phyloP scores from a whole-genome alignment of 345 rosid species.

The Chamaenerion angustifolium region DNA sequence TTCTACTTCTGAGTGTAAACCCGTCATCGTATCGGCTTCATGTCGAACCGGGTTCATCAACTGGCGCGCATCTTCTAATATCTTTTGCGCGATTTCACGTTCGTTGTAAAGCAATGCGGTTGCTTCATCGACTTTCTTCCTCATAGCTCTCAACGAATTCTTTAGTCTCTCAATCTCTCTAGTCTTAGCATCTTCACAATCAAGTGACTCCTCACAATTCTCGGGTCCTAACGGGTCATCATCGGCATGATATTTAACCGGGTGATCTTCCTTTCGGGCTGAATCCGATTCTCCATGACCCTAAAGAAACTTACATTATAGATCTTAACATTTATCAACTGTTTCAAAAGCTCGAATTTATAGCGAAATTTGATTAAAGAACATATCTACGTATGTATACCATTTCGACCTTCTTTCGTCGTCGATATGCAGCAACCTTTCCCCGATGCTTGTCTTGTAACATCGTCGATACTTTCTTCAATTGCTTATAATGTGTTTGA shows the following conservation, averaged over 20 bases:
- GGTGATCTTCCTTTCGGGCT: no score
- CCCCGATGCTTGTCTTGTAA: slow-evolving; percentile 1
- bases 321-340: no score
- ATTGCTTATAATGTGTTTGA: slow-evolving; percentile 8
- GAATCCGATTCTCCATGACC: no score
- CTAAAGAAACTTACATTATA: no score
- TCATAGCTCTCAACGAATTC: slow-evolving; percentile 8
- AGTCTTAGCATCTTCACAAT: slow-evolving; percentile 7
- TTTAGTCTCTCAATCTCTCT: slow-evolving; percentile 12
- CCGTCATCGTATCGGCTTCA: slow-evolving; percentile 29
- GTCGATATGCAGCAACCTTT: background rate
- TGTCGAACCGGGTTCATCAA: slow-evolving; percentile 12
- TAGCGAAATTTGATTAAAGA: no score
- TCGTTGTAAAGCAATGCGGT: slow-evolving; percentile 9
- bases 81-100: slow-evolving; percentile 13
- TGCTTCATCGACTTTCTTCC: slow-evolving; percentile 13
- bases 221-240: no score
- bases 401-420: background rate
- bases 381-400: background rate
- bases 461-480: slow-evolving; percentile 4
- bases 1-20: slow-evolving; percentile 39
- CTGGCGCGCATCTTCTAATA: slow-evolving; percentile 18
- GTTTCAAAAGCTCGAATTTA: no score
- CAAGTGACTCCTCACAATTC: background rate
- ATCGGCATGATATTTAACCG: no score